A percentile compares a stretch with the other conserved stretches of the same genome.
Conservation (phyloP, 345 rosid species). For the Corchorus capsularis region DNA sequence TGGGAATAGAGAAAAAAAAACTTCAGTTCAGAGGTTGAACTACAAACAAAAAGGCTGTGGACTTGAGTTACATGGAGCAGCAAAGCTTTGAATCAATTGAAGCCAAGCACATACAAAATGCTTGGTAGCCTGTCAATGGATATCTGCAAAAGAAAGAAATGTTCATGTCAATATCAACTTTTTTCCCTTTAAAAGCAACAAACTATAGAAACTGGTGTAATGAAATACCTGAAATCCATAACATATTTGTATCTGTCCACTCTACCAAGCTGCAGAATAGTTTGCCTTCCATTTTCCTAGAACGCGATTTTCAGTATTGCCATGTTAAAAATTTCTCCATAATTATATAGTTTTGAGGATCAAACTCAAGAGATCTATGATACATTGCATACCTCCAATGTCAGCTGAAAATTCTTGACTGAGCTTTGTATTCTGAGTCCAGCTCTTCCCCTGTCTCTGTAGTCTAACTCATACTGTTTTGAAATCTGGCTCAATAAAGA, state of each 20-base stretch:
- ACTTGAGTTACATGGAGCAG: constrained; percentile 54
- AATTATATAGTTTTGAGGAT: neutral
- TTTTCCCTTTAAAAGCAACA: neutral
- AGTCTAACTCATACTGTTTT: constrained; percentile 76
- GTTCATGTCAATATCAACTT: neutral
- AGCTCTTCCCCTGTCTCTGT: constrained; percentile 78
- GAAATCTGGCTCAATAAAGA: constrained; percentile 42
- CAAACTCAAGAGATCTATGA: neutral
- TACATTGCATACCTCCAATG: constrained; percentile 46
- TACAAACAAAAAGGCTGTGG: constrained; percentile 6
- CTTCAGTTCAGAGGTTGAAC: constrained; percentile 61
- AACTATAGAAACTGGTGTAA: neutral
- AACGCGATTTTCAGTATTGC: neutral
- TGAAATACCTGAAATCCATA: constrained; percentile 76
- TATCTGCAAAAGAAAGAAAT: constrained; percentile 48
- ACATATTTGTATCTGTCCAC: constrained; percentile 70
- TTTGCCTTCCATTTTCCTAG: constrained; percentile 68
- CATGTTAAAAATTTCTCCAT: neutral
- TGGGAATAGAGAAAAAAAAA: neutral
- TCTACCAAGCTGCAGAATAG: constrained; percentile 87
- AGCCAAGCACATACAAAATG: constrained; percentile 87
- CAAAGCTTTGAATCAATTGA: constrained; percentile 91
- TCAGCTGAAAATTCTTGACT: constrained; percentile 90
- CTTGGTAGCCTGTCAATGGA: constrained; percentile 83
- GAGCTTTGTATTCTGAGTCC: constrained; percentile 75